Conservation (phyloP, 2,329 filamentous ascomycete species). For the Trichoderma polysporum region DNA sequence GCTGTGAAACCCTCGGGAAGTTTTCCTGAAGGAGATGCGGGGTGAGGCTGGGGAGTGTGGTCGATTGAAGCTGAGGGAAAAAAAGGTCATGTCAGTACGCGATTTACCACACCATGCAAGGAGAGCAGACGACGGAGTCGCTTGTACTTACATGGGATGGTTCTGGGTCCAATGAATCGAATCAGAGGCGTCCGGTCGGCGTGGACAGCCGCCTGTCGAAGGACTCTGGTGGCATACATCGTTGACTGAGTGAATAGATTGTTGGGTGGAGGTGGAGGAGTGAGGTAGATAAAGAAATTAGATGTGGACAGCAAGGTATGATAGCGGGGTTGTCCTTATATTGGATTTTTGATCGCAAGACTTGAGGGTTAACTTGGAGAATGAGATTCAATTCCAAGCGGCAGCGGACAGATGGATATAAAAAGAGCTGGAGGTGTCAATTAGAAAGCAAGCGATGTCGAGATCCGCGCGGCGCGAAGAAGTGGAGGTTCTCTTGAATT, state of each 20-base stretch:
- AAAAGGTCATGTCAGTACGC: slow-evolving; percentile 26
- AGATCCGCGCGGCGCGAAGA: not conserved
- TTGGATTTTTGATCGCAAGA: not conserved
- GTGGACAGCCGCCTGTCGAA: slow-evolving; percentile 59
- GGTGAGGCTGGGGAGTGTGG: slow-evolving; percentile 72
- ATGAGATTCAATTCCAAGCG: not conserved
- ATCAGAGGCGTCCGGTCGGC: slow-evolving; percentile 62
- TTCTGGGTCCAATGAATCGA: slow-evolving; percentile 60
- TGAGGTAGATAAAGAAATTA: not conserved
- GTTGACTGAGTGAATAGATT: slow-evolving; percentile 20
- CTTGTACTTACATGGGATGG: slow-evolving; percentile 49
- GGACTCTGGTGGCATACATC: slow-evolving; percentile 57
- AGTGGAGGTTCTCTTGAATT: slow-evolving; percentile 16
- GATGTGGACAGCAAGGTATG: not conserved
- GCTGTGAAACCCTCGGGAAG: slow-evolving; percentile 57
- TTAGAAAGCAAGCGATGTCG: not conserved
- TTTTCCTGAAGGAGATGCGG: slow-evolving; percentile 63
- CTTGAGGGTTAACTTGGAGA: not conserved
- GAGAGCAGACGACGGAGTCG: not conserved
- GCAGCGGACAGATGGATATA: not conserved
- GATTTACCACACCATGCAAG: not conserved
- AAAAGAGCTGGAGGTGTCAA: not conserved
- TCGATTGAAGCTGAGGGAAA: slow-evolving; percentile 59
- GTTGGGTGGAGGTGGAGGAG: not conserved
- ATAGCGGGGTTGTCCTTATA: not conserved